Evolutionary conservation across 257 asterid genomes (phyloP).

Genomic region (Solanum megistacrolobum): DNA sequence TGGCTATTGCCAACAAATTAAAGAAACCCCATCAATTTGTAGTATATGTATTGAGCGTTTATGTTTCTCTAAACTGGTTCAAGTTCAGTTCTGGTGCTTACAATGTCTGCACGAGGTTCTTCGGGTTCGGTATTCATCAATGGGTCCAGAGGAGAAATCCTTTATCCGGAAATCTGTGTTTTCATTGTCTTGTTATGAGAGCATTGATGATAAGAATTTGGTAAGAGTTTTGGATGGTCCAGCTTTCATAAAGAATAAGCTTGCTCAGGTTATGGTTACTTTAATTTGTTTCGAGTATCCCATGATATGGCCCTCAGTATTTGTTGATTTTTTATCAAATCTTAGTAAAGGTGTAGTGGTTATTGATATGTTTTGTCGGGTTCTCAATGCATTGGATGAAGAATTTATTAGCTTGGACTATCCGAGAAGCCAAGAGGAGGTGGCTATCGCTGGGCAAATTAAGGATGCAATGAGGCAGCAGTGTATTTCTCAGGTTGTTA

Average conservation of each 20-base stretch:
- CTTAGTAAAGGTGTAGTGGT: slow-evolving; percentile 63
- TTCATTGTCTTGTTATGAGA: slow-evolving; percentile 57
- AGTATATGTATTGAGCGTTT: slow-evolving; percentile 64
- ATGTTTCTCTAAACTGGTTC: slow-evolving; percentile 45
- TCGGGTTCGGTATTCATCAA: slow-evolving; percentile 49
- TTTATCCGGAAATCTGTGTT: slow-evolving; percentile 68
- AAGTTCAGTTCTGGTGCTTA: slow-evolving; percentile 94
- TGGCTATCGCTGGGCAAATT: slow-evolving; percentile 53
- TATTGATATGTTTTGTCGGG: slow-evolving; percentile 91
- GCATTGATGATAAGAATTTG: slow-evolving; percentile 31
- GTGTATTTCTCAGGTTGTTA: slow-evolving; percentile 73
- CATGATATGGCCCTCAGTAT: slow-evolving; percentile 65
- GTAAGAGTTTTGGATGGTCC: slow-evolving; percentile 67
- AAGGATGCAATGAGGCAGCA: slow-evolving; percentile 94
- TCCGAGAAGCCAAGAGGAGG: slow-evolving; percentile 61
- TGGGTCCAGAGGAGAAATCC: slow-evolving; percentile 60
- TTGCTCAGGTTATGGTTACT: slow-evolving; percentile 88
- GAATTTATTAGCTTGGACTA: slow-evolving; percentile 80
- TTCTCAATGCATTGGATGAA: slow-evolving; percentile 69
- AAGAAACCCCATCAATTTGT: slow-evolving; percentile 57
- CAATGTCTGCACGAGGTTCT: slow-evolving; percentile 81
- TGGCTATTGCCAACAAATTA: slow-evolving; percentile 58
- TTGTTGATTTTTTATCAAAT: slow-evolving; percentile 67
- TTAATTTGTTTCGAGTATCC: slow-evolving; percentile 84
- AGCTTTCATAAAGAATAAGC: slow-evolving; percentile 73